A percentile compares a stretch with the other conserved stretches of the same genome.
Evolutionary conservation across 345 rosid species (phyloP).

Genomic region (Bruguiera gymnorhiza): DNA sequence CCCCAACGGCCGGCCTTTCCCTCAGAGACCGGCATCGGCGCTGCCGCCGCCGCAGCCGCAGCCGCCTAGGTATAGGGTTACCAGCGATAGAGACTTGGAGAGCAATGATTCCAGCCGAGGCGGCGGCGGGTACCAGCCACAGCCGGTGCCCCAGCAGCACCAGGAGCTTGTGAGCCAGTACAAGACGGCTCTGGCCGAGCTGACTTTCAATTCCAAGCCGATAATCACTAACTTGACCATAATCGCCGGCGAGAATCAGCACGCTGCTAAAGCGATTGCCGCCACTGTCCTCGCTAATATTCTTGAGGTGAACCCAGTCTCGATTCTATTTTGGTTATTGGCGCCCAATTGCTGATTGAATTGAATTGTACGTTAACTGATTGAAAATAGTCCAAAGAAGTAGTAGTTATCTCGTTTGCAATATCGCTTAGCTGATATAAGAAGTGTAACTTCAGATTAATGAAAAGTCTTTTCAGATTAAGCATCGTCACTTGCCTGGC

Average conservation of each 20-base stretch:
- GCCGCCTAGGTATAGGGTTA: constrained; percentile 22
- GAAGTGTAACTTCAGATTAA: constrained; percentile 44
- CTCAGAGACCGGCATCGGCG: constrained; percentile 37
- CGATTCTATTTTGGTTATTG: constrained; percentile 29
- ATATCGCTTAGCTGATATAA: not conserved
- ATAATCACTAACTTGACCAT: constrained; percentile 93
- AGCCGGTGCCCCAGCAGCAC: constrained; percentile 59
- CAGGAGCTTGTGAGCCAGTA: constrained; percentile 91
- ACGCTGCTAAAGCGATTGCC: constrained; percentile 78
- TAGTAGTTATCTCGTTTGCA: not conserved
- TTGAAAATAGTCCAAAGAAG: not conserved
- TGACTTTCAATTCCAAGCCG: constrained; percentile 95
- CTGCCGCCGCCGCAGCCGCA: constrained; percentile 25
- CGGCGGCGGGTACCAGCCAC: constrained; percentile 72
- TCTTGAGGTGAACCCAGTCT: constrained; percentile 91
- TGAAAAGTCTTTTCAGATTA: constrained; percentile 28
- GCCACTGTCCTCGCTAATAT: constrained; percentile 76
- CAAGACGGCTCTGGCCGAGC: constrained; percentile 82
- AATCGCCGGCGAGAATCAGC: constrained; percentile 91
- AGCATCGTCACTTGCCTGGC: constrained; percentile 4
- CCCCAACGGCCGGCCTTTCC: constrained; percentile 38
- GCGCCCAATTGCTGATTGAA: constrained; percentile 30
- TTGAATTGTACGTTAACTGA: constrained; percentile 32
- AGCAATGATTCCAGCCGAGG: constrained; percentile 43
- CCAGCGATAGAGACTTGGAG: constrained; percentile 42